These are phyloP conservation scores for Termitomyces sp. DNA, from an alignment of 768 basidiomycete genomes.

Conservation along the genomic window DNA sequence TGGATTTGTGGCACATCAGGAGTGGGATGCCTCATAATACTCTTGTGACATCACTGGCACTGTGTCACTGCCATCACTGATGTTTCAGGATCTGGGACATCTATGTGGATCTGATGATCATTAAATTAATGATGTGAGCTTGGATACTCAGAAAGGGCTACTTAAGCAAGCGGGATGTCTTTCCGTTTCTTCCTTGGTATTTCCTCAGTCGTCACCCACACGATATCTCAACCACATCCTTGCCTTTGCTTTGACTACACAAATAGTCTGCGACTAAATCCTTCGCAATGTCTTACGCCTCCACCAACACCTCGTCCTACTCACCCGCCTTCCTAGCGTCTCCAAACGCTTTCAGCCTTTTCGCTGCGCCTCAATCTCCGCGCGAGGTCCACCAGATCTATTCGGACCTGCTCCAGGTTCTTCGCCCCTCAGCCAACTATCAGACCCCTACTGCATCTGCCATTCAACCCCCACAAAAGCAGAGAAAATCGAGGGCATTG, in stretches of 20 bases:
- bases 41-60: no score
- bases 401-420: conserved; percentile 30
- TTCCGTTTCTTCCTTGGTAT: not conserved
- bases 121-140: not conserved
- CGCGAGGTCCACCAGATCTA: conserved; percentile 34
- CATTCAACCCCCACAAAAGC: not conserved
- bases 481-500: conserved; percentile 5
- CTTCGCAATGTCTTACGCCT: not conserved
- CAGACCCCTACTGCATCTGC: not conserved
- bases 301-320: conserved; percentile 18
- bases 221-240: no score
- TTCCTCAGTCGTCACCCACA: conserved; percentile 6
- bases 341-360: conserved; percentile 28
- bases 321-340: conserved; percentile 22
- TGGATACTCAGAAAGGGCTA: conserved; percentile 7
- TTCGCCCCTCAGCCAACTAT: conserved; percentile 24
- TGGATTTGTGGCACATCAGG: no score
- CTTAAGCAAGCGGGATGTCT: conserved; percentile 4
- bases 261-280: not conserved
- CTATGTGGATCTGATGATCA: no score
- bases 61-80: no score
- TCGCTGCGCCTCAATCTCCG: conserved; percentile 29
- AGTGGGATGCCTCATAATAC: no score
- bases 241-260: not conserved
- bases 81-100: no score